Conservation (phyloP, 176 grass and related monocot genomes). For the Tillandsia fasciculata region DNA sequence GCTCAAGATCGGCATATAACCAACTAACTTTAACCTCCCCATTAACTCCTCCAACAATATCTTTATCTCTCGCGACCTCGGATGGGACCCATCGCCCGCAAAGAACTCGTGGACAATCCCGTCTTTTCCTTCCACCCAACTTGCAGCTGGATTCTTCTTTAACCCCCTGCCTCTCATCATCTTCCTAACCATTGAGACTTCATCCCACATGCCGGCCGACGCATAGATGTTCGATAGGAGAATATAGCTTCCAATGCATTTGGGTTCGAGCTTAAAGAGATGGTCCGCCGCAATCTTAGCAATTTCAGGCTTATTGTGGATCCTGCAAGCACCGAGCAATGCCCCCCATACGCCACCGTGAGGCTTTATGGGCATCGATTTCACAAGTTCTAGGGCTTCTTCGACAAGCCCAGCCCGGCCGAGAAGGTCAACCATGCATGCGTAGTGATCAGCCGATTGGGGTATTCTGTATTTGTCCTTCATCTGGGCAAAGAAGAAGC, state of each 20-base stretch:
- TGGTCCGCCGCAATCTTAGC: slow-evolving; percentile 46
- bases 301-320: slow-evolving; percentile 45
- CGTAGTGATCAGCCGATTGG: slow-evolving; percentile 57
- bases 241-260: slow-evolving; percentile 56
- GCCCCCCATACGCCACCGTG: slow-evolving; percentile 59
- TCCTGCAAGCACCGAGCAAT: slow-evolving; percentile 47
- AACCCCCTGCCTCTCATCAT: slow-evolving; percentile 42
- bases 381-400: slow-evolving; percentile 52
- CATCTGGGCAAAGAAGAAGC: slow-evolving; percentile 54
- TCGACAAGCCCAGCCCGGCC: slow-evolving; percentile 53
- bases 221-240: slow-evolving; percentile 53
- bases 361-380: slow-evolving; percentile 41
- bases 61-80: slow-evolving; percentile 41
- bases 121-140: slow-evolving; percentile 55
- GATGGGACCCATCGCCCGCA: slow-evolving; percentile 47
- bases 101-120: slow-evolving; percentile 61
- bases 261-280: slow-evolving; percentile 60
- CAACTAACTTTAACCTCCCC: slow-evolving; percentile 30
- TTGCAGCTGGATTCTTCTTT: slow-evolving; percentile 58
- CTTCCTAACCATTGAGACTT: slow-evolving; percentile 50
- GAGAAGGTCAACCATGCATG: slow-evolving; percentile 77
- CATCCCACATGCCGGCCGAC: slow-evolving; percentile 58
- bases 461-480: slow-evolving; percentile 50
- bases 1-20: slow-evolving; percentile 42
- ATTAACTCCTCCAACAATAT: slow-evolving; percentile 29